Conservation (phyloP, 1,284 basidiomycete genomes). For the Ceratobasidium sp. region DNA sequence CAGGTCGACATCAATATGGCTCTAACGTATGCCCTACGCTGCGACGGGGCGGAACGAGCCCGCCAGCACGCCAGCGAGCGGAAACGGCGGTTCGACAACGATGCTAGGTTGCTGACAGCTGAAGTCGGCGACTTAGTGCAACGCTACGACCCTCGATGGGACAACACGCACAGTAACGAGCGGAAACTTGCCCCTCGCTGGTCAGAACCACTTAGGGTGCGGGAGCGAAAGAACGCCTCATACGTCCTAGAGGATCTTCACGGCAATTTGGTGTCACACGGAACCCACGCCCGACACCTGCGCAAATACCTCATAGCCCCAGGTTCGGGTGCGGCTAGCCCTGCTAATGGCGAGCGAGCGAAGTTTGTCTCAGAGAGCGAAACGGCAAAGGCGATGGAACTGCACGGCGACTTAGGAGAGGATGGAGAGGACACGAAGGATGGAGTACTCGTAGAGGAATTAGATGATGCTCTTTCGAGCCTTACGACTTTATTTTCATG, state of each 20-base stretch:
- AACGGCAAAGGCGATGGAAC: no score
- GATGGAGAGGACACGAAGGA: no score
- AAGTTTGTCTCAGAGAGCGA: no score
- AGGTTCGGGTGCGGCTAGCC: no score
- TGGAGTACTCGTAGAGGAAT: no score
- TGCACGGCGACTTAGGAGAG: no score
- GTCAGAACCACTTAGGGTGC: slow-evolving; percentile 41
- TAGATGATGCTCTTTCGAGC: no score
- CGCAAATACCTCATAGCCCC: not conserved
- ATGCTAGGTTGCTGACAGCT: not conserved
- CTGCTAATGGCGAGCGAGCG: no score
- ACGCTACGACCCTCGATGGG: slow-evolving; percentile 41
- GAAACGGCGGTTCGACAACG: slow-evolving; percentile 39
- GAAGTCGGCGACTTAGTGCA: slow-evolving; percentile 46
- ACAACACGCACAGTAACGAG: slow-evolving; percentile 28
- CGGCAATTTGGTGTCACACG: not conserved
- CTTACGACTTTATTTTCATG: no score
- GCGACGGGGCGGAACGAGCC: slow-evolving; percentile 19
- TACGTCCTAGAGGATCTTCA: slow-evolving; percentile 35
- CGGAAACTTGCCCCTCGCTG: slow-evolving; percentile 45
- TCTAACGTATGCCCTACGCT: slow-evolving; percentile 33
- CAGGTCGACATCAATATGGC: slow-evolving; percentile 40
- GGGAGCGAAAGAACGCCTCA: slow-evolving; percentile 8
- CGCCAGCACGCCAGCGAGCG: slow-evolving; percentile 23
- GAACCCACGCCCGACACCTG: slow-evolving; percentile 1